These are phyloP conservation scores for Coemansia guatemalensis DNA, from an alignment of 192 early-diverging fungal species.

Conservation along the genomic window DNA sequence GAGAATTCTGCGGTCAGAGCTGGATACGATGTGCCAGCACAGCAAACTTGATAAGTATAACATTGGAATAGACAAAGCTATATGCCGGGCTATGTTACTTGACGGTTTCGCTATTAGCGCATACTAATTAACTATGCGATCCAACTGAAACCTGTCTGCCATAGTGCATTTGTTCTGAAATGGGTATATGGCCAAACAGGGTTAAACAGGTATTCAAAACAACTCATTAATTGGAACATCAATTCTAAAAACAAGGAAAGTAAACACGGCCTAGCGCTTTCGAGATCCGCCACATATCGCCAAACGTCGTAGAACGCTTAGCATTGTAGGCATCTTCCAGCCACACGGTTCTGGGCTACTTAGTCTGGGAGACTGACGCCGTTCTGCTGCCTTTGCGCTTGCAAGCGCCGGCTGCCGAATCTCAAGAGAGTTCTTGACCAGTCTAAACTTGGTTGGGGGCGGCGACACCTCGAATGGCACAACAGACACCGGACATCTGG, in stretches of 20 bases:
- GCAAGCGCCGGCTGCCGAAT: constrained; percentile 25
- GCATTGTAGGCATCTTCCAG: constrained; percentile 23
- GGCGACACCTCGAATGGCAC: constrained; percentile 1
- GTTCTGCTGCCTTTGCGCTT: background rate
- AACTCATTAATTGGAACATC: too few species aligned
- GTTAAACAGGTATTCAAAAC: too few species aligned
- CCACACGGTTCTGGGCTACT: background rate
- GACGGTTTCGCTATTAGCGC: too few species aligned
- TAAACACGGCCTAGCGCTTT: background rate
- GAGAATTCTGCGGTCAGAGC: too few species aligned
- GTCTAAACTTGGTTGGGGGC: constrained; percentile 18
- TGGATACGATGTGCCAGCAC: too few species aligned
- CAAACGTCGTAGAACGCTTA: constrained; percentile 29
- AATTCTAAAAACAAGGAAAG: background rate
- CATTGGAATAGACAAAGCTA: too few species aligned
- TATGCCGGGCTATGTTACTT: too few species aligned
- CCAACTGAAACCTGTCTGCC: too few species aligned
- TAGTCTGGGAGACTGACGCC: background rate
- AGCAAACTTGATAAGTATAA: too few species aligned
- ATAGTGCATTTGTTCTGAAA: too few species aligned
- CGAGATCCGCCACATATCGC: constrained; percentile 25
- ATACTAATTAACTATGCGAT: too few species aligned
- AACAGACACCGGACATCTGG: constrained; percentile 5
- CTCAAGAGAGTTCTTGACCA: constrained; percentile 48
- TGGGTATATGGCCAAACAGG: too few species aligned